Conservation (phyloP, 202 grass and related monocot species). For the Tripidium arundinaceum region DNA sequence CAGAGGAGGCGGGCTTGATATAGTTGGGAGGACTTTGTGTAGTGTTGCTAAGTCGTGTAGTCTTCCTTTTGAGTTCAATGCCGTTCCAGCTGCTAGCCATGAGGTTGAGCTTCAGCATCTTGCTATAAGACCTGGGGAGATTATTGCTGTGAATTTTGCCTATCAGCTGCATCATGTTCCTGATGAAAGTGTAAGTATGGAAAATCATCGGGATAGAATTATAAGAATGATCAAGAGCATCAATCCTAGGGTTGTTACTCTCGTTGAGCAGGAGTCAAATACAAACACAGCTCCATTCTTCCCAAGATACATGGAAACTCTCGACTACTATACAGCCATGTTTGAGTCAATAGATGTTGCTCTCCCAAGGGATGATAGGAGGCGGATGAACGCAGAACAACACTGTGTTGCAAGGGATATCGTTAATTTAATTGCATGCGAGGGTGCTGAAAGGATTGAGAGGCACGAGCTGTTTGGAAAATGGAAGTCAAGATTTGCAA, state of each 20-base stretch:
- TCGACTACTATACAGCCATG: conserved; percentile 69
- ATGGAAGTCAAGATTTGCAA: conserved; percentile 81
- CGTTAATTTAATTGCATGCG: conserved; percentile 84
- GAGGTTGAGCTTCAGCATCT: conserved; percentile 65
- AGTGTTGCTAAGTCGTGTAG: conserved; percentile 46
- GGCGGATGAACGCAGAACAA: conserved; percentile 74
- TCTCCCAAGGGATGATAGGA: conserved; percentile 58
- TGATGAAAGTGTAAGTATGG: conserved; percentile 78
- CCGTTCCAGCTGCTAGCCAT: conserved; percentile 55
- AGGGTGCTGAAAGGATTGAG: conserved; percentile 77
- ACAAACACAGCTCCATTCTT: conserved; percentile 87
- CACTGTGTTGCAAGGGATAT: conserved; percentile 95
- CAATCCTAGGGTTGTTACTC: conserved; percentile 68
- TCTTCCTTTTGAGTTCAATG: conserved; percentile 87
- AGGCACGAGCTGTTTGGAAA: conserved; percentile 84
- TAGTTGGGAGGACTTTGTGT: conserved; percentile 56
- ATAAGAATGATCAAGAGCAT: conserved; percentile 80
- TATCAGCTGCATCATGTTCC: conserved; percentile 88
- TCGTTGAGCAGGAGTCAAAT: conserved; percentile 82
- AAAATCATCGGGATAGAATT: conserved; percentile 84
- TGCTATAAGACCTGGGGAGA: conserved; percentile 47
- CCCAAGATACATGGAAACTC: conserved; percentile 69
- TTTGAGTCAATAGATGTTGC: conserved; percentile 83
- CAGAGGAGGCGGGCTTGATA: conserved; percentile 72
- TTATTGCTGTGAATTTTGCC: conserved; percentile 84